Evolutionary conservation across 225 moss, liverwort and hornwort species (phyloP).

Genomic region (Pseudisothecium myosuroides): DNA sequence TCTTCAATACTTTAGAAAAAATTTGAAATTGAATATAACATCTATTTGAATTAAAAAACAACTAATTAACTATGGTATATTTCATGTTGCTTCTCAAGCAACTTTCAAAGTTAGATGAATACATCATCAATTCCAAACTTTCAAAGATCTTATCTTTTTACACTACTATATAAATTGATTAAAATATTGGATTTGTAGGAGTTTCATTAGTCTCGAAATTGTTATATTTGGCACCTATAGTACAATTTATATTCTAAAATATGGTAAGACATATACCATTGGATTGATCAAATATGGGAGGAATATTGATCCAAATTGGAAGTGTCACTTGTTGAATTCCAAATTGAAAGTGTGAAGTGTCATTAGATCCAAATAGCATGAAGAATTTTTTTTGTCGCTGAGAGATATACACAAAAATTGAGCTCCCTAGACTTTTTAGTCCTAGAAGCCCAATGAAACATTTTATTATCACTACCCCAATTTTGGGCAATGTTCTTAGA

Average conservation of each 20-base stretch:
- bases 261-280: not conserved
- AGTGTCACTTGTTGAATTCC: not conserved
- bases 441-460: not conserved
- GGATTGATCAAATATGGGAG: not conserved
- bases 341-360: not conserved
- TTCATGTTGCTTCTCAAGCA: not conserved
- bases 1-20: not conserved
- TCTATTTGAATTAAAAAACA: not conserved
- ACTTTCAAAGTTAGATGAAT: not conserved
- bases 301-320: too few species aligned
- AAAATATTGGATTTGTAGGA: not conserved
- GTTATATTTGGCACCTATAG: not conserved
- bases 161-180: not conserved
- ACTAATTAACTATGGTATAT: too few species aligned
- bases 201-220: not conserved
- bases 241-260: too few species aligned
- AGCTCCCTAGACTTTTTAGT: rapidly evolving
- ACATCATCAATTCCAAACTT: not conserved
- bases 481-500: not conserved
- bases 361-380: not conserved
- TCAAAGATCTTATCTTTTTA: not conserved
- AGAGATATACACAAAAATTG: not conserved
- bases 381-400: not conserved
- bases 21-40: not conserved
- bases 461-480: rapidly evolving